These are phyloP conservation scores for Styphnolobium japonicum DNA, from an alignment of 306 rosid species.

Conservation along the genomic window DNA sequence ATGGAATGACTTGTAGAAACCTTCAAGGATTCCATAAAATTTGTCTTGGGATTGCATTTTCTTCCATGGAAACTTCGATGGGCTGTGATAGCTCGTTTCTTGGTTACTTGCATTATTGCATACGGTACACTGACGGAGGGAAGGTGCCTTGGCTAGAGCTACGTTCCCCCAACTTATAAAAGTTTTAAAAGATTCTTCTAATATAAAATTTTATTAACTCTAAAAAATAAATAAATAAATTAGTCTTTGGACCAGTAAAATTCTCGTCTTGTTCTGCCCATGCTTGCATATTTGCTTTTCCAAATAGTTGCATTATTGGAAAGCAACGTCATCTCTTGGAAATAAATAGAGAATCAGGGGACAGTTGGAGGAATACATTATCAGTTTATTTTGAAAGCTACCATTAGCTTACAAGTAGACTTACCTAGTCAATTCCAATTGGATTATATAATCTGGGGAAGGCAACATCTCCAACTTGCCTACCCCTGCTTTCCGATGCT, in stretches of 20 bases:
- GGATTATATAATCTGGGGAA: slow-evolving; percentile 37
- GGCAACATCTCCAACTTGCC: slow-evolving; percentile 33
- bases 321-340: background rate
- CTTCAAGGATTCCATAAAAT: too few species aligned
- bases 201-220: background rate
- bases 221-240: background rate
- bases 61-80: background rate
- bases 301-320: background rate
- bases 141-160: too few species aligned
- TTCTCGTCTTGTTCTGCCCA: background rate
- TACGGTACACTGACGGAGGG: too few species aligned
- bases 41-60: too few species aligned
- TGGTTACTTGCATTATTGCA: background rate
- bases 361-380: background rate
- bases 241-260: background rate
- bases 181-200: background rate
- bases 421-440: background rate
- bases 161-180: too few species aligned
- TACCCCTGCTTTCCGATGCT: background rate
- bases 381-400: background rate
- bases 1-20: background rate
- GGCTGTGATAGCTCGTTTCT: background rate
- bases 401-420: background rate
- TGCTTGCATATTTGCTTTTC: background rate
- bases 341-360: background rate